These are phyloP conservation scores for Biscogniauxia sp. DNA, from an alignment of 2,329 filamentous ascomycete species.

Conservation along the genomic window DNA sequence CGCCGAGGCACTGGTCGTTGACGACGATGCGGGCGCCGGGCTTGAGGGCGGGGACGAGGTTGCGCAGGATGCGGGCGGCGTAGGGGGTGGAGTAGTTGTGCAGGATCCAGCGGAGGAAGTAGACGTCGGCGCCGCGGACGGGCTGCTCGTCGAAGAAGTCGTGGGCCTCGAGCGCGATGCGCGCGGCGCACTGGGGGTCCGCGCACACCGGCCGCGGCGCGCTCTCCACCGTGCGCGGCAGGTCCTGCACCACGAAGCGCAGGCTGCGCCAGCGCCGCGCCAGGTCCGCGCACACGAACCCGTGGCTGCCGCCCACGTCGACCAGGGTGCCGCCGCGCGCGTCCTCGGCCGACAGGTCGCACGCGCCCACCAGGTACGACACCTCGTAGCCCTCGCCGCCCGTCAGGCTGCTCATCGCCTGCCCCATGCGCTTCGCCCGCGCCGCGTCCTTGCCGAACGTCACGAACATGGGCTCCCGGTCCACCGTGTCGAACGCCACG, in stretches of 20 bases:
- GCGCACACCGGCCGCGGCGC: conserved; percentile 43
- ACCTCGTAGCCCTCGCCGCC: conserved; percentile 57
- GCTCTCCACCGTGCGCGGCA: conserved; percentile 46
- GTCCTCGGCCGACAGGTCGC: conserved; percentile 50
- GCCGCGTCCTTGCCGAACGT: conserved; percentile 48
- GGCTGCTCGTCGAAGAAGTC: conserved; percentile 45
- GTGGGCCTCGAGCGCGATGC: conserved; percentile 35
- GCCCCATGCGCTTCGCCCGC: conserved; percentile 51
- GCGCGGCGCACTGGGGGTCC: conserved; percentile 25
- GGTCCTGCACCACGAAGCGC: conserved; percentile 55
- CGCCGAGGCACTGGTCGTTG: conserved; percentile 40
- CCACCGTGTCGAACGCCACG: conserved; percentile 48
- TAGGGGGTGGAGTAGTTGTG: conserved; percentile 48
- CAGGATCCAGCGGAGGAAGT: conserved; percentile 45
- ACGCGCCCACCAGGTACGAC: conserved; percentile 50
- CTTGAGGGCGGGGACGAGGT: conserved; percentile 40
- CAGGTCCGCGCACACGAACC: conserved; percentile 55
- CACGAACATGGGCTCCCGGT: conserved; percentile 52
- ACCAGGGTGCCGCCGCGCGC: conserved; percentile 48
- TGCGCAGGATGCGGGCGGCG: conserved; percentile 33
- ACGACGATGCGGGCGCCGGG: conserved; percentile 36
- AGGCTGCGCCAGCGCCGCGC: conserved; percentile 49
- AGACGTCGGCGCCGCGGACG: conserved; percentile 39
- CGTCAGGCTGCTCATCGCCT: conserved; percentile 54
- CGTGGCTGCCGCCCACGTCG: conserved; percentile 58